Percentiles rank a stretch among this genome's conserved stretches.
Evolutionary conservation across 2,329 filamentous ascomycete genomes (phyloP).

Genomic region (Didymella lethalis): DNA sequence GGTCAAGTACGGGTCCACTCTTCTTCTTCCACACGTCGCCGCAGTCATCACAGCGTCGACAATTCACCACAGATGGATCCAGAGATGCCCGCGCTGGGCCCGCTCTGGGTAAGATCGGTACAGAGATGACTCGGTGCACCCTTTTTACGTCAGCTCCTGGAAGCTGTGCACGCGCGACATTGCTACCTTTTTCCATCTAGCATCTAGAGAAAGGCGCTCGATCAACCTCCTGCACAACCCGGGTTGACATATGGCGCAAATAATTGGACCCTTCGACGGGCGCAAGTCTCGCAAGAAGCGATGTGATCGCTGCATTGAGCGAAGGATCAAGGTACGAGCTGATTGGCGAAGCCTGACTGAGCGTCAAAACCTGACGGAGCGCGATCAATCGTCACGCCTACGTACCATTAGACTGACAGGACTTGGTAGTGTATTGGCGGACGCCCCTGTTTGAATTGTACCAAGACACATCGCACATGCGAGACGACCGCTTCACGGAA

Average conservation of each 20-base stretch:
- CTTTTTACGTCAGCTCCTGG: too few relatives aligned
- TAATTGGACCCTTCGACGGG: conserved; percentile 39
- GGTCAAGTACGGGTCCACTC: not conserved
- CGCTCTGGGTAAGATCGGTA: not conserved
- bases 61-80: not conserved
- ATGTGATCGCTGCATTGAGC: conserved; percentile 37
- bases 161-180: conserved; percentile 1
- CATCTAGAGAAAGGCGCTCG: not conserved
- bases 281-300: conserved; percentile 39
- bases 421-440: conserved; percentile 34
- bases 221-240: not conserved
- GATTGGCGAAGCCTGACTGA: not conserved
- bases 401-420: not conserved
- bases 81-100: not conserved
- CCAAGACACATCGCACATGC: conserved; percentile 28
- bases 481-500: conserved; percentile 11
- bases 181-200: conserved; percentile 11
- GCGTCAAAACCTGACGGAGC: too few relatives aligned
- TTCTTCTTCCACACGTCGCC: not conserved
- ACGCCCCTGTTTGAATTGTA: conserved; percentile 33
- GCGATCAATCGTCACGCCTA: not conserved
- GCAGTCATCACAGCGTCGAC: not conserved
- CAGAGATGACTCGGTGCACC: not conserved
- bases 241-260: conserved; percentile 19
- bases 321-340: conserved; percentile 34